Conservation (phyloP, 805 yeast species). For the Wickerhamiella kazuoi region DNA sequence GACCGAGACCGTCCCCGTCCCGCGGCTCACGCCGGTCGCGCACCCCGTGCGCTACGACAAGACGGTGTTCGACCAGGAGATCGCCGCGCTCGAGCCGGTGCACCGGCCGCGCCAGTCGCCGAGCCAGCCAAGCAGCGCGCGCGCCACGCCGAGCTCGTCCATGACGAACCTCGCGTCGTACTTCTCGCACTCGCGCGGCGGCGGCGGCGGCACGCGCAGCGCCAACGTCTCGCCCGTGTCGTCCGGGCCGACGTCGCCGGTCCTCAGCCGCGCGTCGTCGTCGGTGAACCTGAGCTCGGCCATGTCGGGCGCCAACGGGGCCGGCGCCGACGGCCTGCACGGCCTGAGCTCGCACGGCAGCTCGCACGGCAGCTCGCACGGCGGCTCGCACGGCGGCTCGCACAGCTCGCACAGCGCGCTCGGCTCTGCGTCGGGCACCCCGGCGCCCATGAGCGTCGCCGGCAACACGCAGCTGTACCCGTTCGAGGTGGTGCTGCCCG, state of each 20-base stretch:
- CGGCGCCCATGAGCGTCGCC: neutral
- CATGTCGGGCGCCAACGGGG: neutral
- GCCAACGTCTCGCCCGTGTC: neutral
- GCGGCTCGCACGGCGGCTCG: neutral
- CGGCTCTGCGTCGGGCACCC: neutral
- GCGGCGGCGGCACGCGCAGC: neutral
- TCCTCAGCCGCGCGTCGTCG: neutral
- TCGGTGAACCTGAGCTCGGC: neutral
- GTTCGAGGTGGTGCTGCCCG: constrained; percentile 70
- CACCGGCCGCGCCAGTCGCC: neutral
- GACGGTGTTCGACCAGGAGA: constrained; percentile 52
- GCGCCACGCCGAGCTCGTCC: constrained; percentile 15
- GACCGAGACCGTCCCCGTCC: constrained; percentile 34
- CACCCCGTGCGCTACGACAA: constrained; percentile 30
- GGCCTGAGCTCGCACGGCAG: constrained; percentile 1
- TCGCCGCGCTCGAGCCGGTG: constrained; percentile 20
- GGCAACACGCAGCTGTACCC: constrained; percentile 85
- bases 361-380: neutral
- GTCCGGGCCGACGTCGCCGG: neutral
- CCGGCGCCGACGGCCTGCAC: neutral
- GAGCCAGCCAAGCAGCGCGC: constrained; percentile 9
- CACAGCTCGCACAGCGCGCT: neutral
- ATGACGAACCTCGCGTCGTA: constrained; percentile 18
- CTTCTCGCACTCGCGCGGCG: constrained; percentile 6
- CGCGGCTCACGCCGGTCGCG: constrained; percentile 14